Evolutionary conservation across 495 filamentous ascomycete genomes (phyloP), one percentile per base, ranked within the genome.

Genomic region (Xylona heveae): DNA sequence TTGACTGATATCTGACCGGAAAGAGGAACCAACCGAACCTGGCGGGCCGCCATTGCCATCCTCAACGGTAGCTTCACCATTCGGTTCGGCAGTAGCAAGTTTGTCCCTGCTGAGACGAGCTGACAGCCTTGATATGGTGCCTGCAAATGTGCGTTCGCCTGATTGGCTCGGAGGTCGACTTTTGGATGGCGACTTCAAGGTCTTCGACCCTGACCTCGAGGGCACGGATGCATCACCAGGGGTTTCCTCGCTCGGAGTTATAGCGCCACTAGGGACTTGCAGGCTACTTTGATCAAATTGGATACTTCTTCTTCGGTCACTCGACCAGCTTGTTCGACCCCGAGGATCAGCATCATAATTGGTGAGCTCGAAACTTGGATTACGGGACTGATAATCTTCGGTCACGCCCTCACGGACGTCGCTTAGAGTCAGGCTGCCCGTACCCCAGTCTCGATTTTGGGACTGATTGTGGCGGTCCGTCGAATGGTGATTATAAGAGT

Each of bases 141-240:
- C 40, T 41, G 71, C 71, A 18, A 79, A 59, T 31, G 74, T 52
- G 24, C 59, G 69, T 30, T 83, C 76, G 15, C 74, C 72, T 5
- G 59, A 54, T 38, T 77, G 69, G 40, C 74, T 78, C 14, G 54
- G 61, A 3, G 77, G 66, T 35, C 76, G 66, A 40, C 74, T 79
- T 40, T 64, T 73, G 30, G 52, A 63, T 5, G 54, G 56, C 25
- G 61, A 53, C 38, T 58, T 64, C 26, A 48, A 59, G 21, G 63
- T 57, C 28, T 61, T 66, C 9, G 71, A 71, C 6, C 64, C 61
- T 5, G 70, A 64, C 5, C 74, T 59, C 19, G 70, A 72, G 18
- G 67, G 51, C 0, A 34, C 32, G 44, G 49, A 41, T 39, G 65
- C 49, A 38, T 61, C 45, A 4, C 51, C 47, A 6, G 56, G 61